A percentile compares a stretch with the other conserved stretches of the same genome.
These are phyloP conservation scores for Coemansia sp. DNA, from an alignment of 192 early-diverging fungal species.

Conservation along the genomic window DNA sequence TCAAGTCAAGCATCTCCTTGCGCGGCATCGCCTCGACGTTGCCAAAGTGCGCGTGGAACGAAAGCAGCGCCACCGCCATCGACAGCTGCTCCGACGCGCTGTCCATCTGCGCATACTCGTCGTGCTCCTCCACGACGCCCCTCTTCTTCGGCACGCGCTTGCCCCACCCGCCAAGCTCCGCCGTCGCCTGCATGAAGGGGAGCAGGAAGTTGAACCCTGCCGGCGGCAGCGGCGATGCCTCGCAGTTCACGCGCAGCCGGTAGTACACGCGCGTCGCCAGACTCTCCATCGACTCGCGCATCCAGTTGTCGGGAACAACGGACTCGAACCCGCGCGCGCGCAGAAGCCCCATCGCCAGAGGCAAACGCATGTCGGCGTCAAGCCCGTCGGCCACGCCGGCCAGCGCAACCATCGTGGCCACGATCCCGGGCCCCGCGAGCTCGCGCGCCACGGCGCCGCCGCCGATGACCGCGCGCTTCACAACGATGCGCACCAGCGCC, in stretches of 20 bases:
- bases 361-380: conserved; percentile 18
- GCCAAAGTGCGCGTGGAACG: conserved; percentile 61
- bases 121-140: conserved; percentile 38
- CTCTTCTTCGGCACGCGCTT: conserved; percentile 7
- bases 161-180: conserved; percentile 64
- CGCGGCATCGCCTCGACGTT: conserved; percentile 56
- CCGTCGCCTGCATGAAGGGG: conserved; percentile 66
- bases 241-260: conserved; percentile 64
- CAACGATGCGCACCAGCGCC: conserved; percentile 57
- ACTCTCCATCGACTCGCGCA: conserved; percentile 34
- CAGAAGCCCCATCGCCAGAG: conserved; percentile 42
- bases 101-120: conserved; percentile 54
- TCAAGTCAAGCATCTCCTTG: conserved; percentile 61
- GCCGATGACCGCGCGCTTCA: conserved; percentile 52
- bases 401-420: conserved; percentile 60
- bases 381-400: conserved; percentile 53
- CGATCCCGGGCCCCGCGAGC: conserved; percentile 58
- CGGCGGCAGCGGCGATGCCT: conserved; percentile 58
- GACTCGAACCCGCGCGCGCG: conserved; percentile 28
- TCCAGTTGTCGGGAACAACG: conserved; percentile 32
- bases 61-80: conserved; percentile 64
- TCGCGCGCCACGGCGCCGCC: conserved; percentile 23
- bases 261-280: conserved; percentile 65
- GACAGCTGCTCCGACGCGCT: conserved; percentile 63
- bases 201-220: conserved; percentile 69